A percentile compares a stretch with the other conserved stretches of the same genome.
These are phyloP conservation scores for Krasilnikovozyma curviuscula DNA, from an alignment of 768 basidiomycete species.

Conservation along the genomic window DNA sequence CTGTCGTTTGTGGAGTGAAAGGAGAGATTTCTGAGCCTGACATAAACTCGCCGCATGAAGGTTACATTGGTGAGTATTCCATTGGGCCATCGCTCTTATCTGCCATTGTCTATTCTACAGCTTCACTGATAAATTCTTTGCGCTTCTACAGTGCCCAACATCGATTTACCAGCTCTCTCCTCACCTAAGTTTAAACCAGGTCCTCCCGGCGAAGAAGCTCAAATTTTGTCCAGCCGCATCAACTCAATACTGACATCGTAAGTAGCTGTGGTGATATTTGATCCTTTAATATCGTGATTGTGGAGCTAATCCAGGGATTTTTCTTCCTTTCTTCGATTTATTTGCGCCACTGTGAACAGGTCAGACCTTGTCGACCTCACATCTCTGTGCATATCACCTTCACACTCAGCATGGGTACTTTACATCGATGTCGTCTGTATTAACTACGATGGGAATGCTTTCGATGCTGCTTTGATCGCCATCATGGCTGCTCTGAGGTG, in stretches of 20 bases:
- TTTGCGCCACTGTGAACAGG: slow-evolving; percentile 27
- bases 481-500: slow-evolving; percentile 72
- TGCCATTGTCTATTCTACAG: not conserved
- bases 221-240: slow-evolving; percentile 65
- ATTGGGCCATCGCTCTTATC: not conserved
- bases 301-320: not conserved
- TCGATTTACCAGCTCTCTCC: slow-evolving; percentile 83
- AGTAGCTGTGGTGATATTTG: slow-evolving; percentile 21
- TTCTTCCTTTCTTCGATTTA: not conserved
- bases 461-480: slow-evolving; percentile 73
- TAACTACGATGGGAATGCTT: slow-evolving; percentile 90
- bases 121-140: too few species aligned
- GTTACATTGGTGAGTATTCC: slow-evolving; percentile 52
- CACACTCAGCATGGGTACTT: slow-evolving; percentile 75
- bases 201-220: slow-evolving; percentile 84
- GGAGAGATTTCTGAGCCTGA: slow-evolving; percentile 87
- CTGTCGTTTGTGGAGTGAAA: slow-evolving; percentile 85
- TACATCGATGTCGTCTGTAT: slow-evolving; percentile 90
- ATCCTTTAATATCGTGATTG: not conserved
- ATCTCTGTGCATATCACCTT: slow-evolving; percentile 58
- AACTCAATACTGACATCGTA: slow-evolving; percentile 59
- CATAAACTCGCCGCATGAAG: slow-evolving; percentile 48
- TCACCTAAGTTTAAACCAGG: slow-evolving; percentile 89
- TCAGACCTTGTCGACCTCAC: slow-evolving; percentile 44
- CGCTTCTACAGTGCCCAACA: slow-evolving; percentile 59